These are phyloP conservation scores for Trichoderma sp. DNA, from an alignment of 2,329 filamentous ascomycete species.

Conservation along the genomic window DNA sequence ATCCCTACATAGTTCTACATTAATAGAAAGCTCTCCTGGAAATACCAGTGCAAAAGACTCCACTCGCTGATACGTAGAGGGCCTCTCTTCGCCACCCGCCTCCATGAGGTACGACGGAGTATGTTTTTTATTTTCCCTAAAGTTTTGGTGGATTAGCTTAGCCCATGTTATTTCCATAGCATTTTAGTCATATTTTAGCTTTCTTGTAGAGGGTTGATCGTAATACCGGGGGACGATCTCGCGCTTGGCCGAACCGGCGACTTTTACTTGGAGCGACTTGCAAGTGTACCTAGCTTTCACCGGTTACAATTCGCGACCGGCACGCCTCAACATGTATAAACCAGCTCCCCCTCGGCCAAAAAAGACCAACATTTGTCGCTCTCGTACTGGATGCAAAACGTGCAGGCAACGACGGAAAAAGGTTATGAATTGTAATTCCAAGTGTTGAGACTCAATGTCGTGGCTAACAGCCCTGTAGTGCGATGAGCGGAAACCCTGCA, in stretches of 20 bases:
- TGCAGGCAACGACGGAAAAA: background rate
- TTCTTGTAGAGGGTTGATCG: background rate
- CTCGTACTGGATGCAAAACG: background rate
- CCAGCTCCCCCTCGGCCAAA: background rate
- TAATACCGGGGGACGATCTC: background rate
- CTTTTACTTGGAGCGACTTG: background rate
- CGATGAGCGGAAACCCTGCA: background rate
- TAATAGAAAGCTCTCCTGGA: no score
- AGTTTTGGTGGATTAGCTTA: no score
- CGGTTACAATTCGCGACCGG: background rate
- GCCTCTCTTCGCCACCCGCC: no score
- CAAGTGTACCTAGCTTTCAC: background rate
- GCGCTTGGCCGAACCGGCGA: background rate
- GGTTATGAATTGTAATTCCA: background rate
- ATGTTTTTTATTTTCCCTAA: no score
- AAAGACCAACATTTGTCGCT: background rate
- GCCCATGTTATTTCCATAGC: no score
- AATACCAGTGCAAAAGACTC: no score
- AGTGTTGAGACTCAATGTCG: background rate
- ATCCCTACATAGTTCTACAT: no score
- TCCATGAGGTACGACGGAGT: no score
- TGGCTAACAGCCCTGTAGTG: background rate
- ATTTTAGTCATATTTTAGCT: background rate
- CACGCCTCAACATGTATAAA: background rate
- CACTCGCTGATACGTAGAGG: no score